phyloP scores from a whole-genome alignment of 148 eudicot genomes.

The Arctostaphylos glauca region DNA sequence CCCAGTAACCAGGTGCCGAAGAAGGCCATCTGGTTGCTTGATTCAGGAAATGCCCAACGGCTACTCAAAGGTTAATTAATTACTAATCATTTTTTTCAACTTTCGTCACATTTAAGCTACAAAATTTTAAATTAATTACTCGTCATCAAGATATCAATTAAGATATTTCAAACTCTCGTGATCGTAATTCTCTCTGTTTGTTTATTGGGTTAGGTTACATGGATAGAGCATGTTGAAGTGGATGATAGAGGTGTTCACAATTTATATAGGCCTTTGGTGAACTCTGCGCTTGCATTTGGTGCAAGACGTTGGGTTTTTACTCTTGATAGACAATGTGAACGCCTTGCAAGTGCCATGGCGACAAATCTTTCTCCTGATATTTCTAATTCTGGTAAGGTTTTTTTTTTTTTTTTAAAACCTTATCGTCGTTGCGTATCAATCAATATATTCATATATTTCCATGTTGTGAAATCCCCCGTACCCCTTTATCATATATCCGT shows the following conservation, averaged over 20 bases:
- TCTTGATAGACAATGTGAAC: conserved; percentile 40
- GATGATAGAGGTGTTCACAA: conserved; percentile 34
- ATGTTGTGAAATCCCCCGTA: too few relatives aligned
- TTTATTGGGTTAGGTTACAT: conserved; percentile 36
- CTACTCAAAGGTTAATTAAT: conserved; percentile 55
- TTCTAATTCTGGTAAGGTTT: conserved; percentile 2
- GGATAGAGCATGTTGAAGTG: conserved; percentile 64
- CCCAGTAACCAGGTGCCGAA: conserved; percentile 41
- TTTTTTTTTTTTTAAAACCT: too few relatives aligned
- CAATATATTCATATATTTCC: too few relatives aligned
- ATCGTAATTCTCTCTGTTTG: not conserved
- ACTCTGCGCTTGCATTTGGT: conserved; percentile 46
- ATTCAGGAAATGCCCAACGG: conserved; percentile 77
- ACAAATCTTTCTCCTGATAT: conserved; percentile 28
- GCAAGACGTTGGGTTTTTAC: conserved; percentile 47
- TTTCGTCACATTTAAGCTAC: too few relatives aligned
- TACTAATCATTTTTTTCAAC: too few relatives aligned
- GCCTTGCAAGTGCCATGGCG: conserved; percentile 42
- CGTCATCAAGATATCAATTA: not conserved
- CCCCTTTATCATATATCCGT: not conserved
- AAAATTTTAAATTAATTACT: not conserved
- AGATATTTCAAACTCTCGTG: too few relatives aligned
- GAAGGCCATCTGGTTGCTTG: conserved; percentile 77
- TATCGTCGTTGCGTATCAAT: too few relatives aligned
- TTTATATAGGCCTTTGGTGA: conserved; percentile 36